Evolutionary conservation across 2,329 filamentous ascomycete genomes (phyloP).

Genomic region (Talaromyces rugulosus): DNA sequence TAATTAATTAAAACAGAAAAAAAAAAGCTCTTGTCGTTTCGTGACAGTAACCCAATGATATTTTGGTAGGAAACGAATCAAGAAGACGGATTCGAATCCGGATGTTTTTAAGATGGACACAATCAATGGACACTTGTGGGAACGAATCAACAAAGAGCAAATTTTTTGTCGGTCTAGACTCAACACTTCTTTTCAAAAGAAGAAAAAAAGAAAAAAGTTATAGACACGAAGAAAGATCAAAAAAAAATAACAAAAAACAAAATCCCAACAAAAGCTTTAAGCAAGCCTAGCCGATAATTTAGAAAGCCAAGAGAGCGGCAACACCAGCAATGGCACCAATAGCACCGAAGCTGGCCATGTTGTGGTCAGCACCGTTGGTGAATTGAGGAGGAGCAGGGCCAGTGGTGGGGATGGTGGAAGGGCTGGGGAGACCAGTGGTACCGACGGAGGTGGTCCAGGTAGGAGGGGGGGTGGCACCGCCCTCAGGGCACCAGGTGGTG

Average conservation of each 20-base stretch:
- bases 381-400: slow-evolving; percentile 17
- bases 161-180: background rate
- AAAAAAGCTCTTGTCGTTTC: background rate
- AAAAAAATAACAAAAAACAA: slow-evolving; percentile 6
- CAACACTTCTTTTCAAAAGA: background rate
- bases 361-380: slow-evolving; percentile 32
- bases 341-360: slow-evolving; percentile 31
- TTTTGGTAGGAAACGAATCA: background rate
- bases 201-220: background rate
- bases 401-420: slow-evolving; percentile 9
- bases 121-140: background rate
- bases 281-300: slow-evolving; percentile 15
- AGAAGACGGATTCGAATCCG: background rate
- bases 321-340: slow-evolving; percentile 31
- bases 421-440: slow-evolving; percentile 13
- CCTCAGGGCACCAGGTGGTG: background rate
- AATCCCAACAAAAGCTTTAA: background rate
- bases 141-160: background rate
- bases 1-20: background rate
- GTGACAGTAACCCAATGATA: background rate
- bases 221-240: slow-evolving; percentile 4
- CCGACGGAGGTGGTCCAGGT: slow-evolving; percentile 15
- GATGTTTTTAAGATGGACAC: background rate
- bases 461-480: background rate
- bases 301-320: slow-evolving; percentile 32